Base-by-base conservation (phyloP, 2,329 filamentous ascomycete species). In the Neonectria ditissima region DNA sequence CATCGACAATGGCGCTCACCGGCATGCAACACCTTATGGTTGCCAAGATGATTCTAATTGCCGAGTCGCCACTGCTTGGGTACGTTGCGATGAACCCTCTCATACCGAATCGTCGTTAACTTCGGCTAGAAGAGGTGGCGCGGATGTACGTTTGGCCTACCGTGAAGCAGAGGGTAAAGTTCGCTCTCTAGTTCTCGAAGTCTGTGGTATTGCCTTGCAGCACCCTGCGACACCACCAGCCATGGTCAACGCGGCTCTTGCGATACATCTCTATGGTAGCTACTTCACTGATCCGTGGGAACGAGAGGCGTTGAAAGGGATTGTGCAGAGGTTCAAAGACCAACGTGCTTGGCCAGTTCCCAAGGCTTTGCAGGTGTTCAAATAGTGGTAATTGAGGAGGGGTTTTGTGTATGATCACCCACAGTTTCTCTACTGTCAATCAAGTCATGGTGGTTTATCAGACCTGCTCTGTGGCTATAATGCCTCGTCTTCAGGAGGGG, bases 21-120 rank as follows among this genome's bases (percentile, higher is more conserved):
- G 69, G 65, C 0, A 72, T 72, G 67, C 69, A 72, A 5, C 69
- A 72, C 5, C 59, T 70, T 45, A 72, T 72, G 69, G 54, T 72
- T 3, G 69, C 69, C 5, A 72, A 70, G 10, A 72, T 72, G 69
- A 72, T 72, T 0, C 8, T 72, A 0, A 59, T 64, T 0, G 69
- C 67, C 3, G 69, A 72, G 20, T 70, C 67, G 0, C 69, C 69
- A 1, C 62, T 72, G 0, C 56, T 72, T 1, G 65, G 62, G 69
- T 67, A 54, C 24, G 48, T 1, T 2, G 0, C 0, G 0, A 0
- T 1, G 4, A 7, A n/a, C n/a, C n/a, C 1, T 5, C 2, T 6
- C 22, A 2, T 6, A 0, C 1, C 3, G 1, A 0, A n/a, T 20
- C 1, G 2, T n/a, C 8, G 1, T 54, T 71, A 1, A 71, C 14